Conservation (phyloP, 768 basidiomycete species). For the Chalciporus piperatus region DNA sequence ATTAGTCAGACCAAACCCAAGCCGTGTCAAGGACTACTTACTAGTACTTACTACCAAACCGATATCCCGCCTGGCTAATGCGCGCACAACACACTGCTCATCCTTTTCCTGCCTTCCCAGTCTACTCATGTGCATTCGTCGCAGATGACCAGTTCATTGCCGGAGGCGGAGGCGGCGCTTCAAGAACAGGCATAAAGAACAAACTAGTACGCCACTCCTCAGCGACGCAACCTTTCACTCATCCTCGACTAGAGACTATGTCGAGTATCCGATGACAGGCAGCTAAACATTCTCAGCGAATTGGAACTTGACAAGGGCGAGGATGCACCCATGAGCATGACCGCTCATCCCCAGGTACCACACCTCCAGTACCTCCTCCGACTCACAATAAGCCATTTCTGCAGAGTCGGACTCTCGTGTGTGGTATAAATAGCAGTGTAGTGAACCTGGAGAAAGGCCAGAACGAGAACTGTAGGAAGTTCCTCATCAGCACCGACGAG, state of each 20-base stretch:
- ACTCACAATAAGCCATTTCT: background rate
- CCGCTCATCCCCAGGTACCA: constrained; percentile 57
- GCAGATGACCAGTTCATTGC: constrained; percentile 69
- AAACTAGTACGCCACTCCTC: constrained; percentile 56
- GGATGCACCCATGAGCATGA: constrained; percentile 97
- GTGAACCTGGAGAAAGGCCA: constrained; percentile 59
- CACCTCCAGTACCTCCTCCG: background rate
- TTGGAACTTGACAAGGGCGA: constrained; percentile 75
- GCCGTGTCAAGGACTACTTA: background rate
- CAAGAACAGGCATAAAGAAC: constrained; percentile 89
- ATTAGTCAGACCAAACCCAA: background rate
- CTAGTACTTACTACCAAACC: no score
- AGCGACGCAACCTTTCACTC: constrained; percentile 2
- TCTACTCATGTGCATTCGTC: constrained; percentile 83
- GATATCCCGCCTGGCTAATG: constrained; percentile 41
- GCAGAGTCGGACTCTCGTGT: constrained; percentile 58
- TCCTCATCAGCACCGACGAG: constrained; percentile 43
- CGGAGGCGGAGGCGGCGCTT: constrained; percentile 88
- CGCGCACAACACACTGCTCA: constrained; percentile 78
- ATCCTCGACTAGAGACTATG: constrained; percentile 58
- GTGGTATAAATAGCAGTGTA: constrained; percentile 82
- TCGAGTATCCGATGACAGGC: constrained; percentile 49
- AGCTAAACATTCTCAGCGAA: constrained; percentile 60
- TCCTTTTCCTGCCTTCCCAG: constrained; percentile 77
- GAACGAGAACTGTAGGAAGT: constrained; percentile 87